Conservation (phyloP, 768 basidiomycete genomes). For the Suillus sp. region DNA sequence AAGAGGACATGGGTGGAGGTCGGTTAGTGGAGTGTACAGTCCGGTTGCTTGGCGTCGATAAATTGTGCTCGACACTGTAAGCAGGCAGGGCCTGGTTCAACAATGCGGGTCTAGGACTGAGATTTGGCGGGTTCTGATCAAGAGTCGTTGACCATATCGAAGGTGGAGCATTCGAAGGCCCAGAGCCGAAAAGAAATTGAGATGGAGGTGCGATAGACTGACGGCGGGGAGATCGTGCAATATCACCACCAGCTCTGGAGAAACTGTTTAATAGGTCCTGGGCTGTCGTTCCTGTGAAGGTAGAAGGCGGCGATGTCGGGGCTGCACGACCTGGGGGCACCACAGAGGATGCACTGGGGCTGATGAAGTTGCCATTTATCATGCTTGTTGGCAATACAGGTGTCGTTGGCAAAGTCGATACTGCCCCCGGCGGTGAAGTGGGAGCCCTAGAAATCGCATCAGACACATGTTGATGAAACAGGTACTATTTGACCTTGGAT, state of each 20-base stretch:
- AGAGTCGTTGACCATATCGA: constrained; percentile 71
- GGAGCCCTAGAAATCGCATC: constrained; percentile 19
- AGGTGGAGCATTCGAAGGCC: constrained; percentile 43
- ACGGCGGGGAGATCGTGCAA: constrained; percentile 17
- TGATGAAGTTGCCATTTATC: constrained; percentile 13
- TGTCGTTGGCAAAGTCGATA: constrained; percentile 23
- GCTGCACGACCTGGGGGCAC: constrained; percentile 28
- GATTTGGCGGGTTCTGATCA: constrained; percentile 42
- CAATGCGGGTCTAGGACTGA: constrained; percentile 2
- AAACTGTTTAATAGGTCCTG: constrained; percentile 62
- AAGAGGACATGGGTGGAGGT: background rate
- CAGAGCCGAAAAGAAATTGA: constrained; percentile 55
- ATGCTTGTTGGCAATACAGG: constrained; percentile 15
- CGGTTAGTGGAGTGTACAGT: constrained; percentile 19
- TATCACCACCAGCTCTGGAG: constrained; percentile 23
- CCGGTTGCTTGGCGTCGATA: constrained; percentile 18
- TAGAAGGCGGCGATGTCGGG: constrained; percentile 24
- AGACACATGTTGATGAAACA: constrained; percentile 9
- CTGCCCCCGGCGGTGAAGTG: constrained; percentile 22
- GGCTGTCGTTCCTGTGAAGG: constrained; percentile 53
- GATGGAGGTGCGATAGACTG: constrained; percentile 35
- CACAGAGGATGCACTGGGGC: constrained; percentile 7
- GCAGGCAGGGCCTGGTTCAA: background rate
- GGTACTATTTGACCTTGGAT: constrained; percentile 52
- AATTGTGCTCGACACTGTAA: constrained; percentile 10